Base-by-base conservation (phyloP, 352 stramenopile species). In the Globisporangium sylvaticum region DNA sequence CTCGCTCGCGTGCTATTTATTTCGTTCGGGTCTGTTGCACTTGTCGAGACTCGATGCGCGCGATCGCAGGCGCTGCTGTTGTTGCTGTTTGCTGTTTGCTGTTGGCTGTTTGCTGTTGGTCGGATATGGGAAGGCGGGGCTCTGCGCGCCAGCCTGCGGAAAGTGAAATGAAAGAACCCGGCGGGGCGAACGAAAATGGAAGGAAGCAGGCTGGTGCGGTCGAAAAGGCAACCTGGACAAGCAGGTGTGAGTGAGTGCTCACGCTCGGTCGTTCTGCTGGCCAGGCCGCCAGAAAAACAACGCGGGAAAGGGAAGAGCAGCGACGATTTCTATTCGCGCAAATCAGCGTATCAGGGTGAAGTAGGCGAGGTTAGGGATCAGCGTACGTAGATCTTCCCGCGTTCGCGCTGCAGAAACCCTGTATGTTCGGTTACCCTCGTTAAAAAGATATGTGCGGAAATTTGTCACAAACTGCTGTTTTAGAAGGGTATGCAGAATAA, bases 141-240 rank as follows among this genome's bases (percentile, higher is more conserved):
- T 58, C 25, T 42, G 15, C 52, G 44, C 15, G 22, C 14, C 34
- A 52, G n/a, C 34, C 22, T 63, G 57, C 57, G 5, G 39, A 54
- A 59, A 52, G 54, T 60, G 42, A 42, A 65, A 53, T 48, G 57
- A 39, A 65, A 65, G 25, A 25, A 50, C 37, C 42, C 0, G 42
- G 42, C 20, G 42, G 18, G 39, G 18, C 59, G 25, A 65, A 64
- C 20, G 24, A 54, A 56, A 65, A 42, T 56, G 42, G 7, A 32
- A 27, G 53, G 50, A 25, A 18, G 50, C n/a, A n/a, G n/a, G n/a
- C n/a, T n/a, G n/a, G n/a, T n/a, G 8, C 14, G n/a, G 54, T 37
- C n/a, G 31, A 18, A 62, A 50, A 63, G 57, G 57, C 22, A 63
- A 53, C 57, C 22, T 12, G 2, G 14, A 1, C 54, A 59, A 25